Evolutionary conservation across 805 yeast genomes (phyloP), one percentile per base, ranked within the genome.

Genomic region (Diddensiella transvaalensis): DNA sequence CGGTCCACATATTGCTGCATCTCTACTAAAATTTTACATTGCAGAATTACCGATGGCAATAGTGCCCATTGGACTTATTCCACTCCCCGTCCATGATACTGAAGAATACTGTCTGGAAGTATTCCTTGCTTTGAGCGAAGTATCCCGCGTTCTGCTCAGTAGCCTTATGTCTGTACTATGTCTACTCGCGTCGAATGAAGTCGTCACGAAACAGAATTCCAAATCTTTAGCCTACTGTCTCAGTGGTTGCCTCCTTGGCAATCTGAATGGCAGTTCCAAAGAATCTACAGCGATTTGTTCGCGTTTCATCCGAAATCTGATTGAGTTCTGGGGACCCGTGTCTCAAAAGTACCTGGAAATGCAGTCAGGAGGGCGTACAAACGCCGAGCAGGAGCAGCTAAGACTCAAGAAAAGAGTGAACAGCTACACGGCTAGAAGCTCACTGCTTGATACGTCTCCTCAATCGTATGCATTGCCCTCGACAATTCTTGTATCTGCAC

Each of bases 161-260:
- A 67, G 76, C 15, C 61, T 80, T 32, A 67, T 77, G 33, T 79
- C 77, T 53, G 57, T 82, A 6, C 67, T 78, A 38, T 61, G 69
- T n/a, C 64, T 68, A 11, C 66, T 79, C 10, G 59, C 77, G n/a
- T 51, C 60, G 2, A 64, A 69, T 39, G 24, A 57, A 1, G 60
- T 62, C 2, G 51, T 53, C 1, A 78, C 85, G 2, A 35, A 41
- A 11, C 19, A 72, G 67, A 52, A 83, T 18, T 51, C 72, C 32
- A 26, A 26, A 13, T 26, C 32, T 8, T 26, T 26, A 26, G 8
- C 32, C 11, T 26, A 26, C 13, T 67, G 78, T 22, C 58, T 83
- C 38, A 70, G 78, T 5, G 79, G 82, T 17, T 74, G 83, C 11
- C 55, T 85, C 26, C 74, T 83, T 48, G 83, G 83, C 39, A 8